A percentile compares a stretch with the other conserved stretches of the same genome.
phyloP scores from a whole-genome alignment of 2,329 filamentous ascomycete species.

The Blastomyces silverae region DNA sequence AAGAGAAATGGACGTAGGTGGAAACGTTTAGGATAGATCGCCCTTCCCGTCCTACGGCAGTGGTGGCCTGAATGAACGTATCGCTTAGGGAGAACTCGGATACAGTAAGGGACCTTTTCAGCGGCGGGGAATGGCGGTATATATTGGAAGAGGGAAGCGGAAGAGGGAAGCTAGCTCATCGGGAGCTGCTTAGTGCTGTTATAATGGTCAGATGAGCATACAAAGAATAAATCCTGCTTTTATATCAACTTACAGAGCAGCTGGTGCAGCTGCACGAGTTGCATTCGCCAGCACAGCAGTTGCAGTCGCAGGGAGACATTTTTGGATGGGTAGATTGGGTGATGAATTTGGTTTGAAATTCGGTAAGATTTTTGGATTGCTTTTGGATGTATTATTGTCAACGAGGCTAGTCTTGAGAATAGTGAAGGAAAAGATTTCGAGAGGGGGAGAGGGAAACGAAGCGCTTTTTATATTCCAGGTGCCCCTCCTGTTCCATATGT shows the following conservation, averaged over 20 bases:
- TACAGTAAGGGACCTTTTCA: conserved; percentile 1
- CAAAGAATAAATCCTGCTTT: not conserved
- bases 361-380: conserved; percentile 3
- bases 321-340: conserved; percentile 24
- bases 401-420: not conserved
- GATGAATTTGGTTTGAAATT: conserved; percentile 20
- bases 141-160: not conserved
- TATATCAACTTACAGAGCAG: conserved; percentile 32
- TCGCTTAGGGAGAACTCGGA: not conserved
- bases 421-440: not conserved
- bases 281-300: conserved; percentile 38
- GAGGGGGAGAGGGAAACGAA: conserved; percentile 1
- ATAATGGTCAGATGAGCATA: not conserved
- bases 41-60: not conserved
- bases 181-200: conserved; percentile 20
- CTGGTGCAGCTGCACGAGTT: conserved; percentile 35
- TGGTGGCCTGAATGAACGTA: not conserved
- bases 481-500: not conserved
- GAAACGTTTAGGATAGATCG: conserved; percentile 9
- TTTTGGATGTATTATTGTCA: not conserved
- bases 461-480: conserved; percentile 10
- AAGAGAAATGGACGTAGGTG: not conserved
- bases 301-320: conserved; percentile 40
- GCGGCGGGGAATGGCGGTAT: conserved; percentile 8
- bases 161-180: conserved; percentile 11